A percentile compares a stretch with the other conserved stretches of the same genome.
Conservation (phyloP, 169 alveolate genomes). For the Neospora caninum region DNA sequence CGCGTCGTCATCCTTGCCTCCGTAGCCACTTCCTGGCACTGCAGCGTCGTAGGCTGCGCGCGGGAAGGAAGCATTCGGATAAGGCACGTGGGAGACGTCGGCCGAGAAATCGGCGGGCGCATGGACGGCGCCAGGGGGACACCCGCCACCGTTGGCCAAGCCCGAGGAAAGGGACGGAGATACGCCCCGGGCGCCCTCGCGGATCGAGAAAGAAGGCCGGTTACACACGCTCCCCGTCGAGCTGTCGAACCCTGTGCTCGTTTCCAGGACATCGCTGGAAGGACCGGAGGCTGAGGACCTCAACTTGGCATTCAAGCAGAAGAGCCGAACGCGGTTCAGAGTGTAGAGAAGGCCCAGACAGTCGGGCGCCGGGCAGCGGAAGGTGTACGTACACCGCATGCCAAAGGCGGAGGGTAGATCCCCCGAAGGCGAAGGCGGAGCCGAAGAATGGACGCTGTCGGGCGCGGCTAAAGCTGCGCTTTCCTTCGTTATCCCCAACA, state of each 20-base stretch:
- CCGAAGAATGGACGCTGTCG: slow-evolving; percentile 16
- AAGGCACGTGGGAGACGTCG: not conserved
- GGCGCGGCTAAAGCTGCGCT: not conserved
- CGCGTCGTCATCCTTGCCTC: not conserved
- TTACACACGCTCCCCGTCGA: not conserved
- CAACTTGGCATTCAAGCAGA: slow-evolving; percentile 19
- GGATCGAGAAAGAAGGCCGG: not conserved
- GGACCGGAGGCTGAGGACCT: not conserved
- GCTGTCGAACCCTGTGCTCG: not conserved
- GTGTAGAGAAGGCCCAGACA: slow-evolving; percentile 15
- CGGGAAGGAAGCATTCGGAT: not conserved
- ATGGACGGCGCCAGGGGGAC: not conserved
- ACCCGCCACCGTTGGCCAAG: not conserved
- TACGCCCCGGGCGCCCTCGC: not conserved
- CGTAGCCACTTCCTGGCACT: not conserved
- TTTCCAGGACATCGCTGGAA: not conserved
- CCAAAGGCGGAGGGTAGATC: not conserved
- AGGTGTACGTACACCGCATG: not conserved
- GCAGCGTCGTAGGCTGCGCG: not conserved
- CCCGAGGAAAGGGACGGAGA: not conserved
- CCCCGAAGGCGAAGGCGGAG: not conserved
- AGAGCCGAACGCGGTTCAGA: slow-evolving; percentile 25
- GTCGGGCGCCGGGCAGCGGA: slow-evolving; percentile 43
- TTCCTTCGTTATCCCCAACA: not conserved
- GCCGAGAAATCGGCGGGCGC: not conserved